Evolutionary conservation across 768 basidiomycete species (phyloP), one percentile per base, ranked within the genome.

Genomic region (Boletus reticulatus): DNA sequence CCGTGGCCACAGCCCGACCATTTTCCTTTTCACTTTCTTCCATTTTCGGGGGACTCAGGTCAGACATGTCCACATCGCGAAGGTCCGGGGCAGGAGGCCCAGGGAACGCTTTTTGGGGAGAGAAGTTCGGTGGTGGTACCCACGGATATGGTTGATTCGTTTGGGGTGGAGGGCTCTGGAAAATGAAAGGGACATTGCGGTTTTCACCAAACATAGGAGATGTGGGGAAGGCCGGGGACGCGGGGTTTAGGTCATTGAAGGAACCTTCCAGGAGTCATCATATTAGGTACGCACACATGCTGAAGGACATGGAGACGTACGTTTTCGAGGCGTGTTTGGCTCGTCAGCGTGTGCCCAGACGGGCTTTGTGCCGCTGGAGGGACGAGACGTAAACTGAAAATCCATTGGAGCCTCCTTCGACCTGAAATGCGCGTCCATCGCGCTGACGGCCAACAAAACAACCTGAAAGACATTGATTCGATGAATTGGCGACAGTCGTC

Each of bases 351-450:
- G 54, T 17, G 79, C 80, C 88, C 88, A 89, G 3, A 78, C 81
- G 3, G 85, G 83, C 65, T 76, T 82, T 53, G 77, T 72, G 37
- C 71, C 67, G 52, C 67, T 76, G 57, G 68, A 80, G 16, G 82
- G 79, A 24, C 89, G 80, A 61, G 84, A 83, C 10, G 90, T 92
- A 76, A 86, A 92, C 68, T 92, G 84, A 71, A 85, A 94, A 71
- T 94, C 91, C 92, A 94, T 94, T 5, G 92, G 92, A 4, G 87
- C 88, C 67, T 92, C 92, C 47, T 76, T 89, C 13, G 87, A 88
- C 62, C 87, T 80, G 52, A 53, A 58, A 22, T 57, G 70, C 58
- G 53, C 41, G 57, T 65, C 61, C 70, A 72, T 71, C 20, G 38
- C 48, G 53, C 45, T 48, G 43, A 54, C 20, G 34, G 52, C 34